Conservation (phyloP, 768 basidiomycete genomes). For the Lyophyllum decastes region DNA sequence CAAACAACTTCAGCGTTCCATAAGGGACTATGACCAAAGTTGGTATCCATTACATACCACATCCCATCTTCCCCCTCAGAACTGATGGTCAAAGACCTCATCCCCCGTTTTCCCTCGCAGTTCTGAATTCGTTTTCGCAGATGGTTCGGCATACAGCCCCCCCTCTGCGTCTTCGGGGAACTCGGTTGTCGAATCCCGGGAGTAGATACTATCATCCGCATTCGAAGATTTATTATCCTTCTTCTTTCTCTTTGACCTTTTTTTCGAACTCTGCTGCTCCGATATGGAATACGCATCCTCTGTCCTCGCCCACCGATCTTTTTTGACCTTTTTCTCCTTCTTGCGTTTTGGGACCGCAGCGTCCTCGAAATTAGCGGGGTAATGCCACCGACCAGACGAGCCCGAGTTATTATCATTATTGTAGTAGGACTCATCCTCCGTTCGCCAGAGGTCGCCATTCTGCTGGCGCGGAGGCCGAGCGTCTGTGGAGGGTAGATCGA, state of each 20-base stretch:
- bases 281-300: slow-evolving; percentile 77
- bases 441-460: slow-evolving; percentile 68
- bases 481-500: slow-evolving; percentile 38
- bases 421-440: slow-evolving; percentile 79
- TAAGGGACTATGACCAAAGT: slow-evolving; percentile 1
- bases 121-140: slow-evolving; percentile 20
- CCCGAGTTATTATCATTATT: slow-evolving; percentile 38
- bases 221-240: slow-evolving; percentile 52
- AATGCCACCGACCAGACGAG: slow-evolving; percentile 73
- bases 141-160: slow-evolving; percentile 55
- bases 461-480: slow-evolving; percentile 33
- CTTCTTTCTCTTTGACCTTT: slow-evolving; percentile 73
- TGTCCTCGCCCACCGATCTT: slow-evolving; percentile 85
- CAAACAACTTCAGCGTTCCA: neutral
- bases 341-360: slow-evolving; percentile 44
- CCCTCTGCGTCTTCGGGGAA: slow-evolving; percentile 77
- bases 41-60: slow-evolving; percentile 8
- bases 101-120: slow-evolving; percentile 35
- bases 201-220: slow-evolving; percentile 35
- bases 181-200: slow-evolving; percentile 43
- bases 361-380: slow-evolving; percentile 84
- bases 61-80: slow-evolving; percentile 34
- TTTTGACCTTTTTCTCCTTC: slow-evolving; percentile 79
- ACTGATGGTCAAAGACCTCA: slow-evolving; percentile 67
- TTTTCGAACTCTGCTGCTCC: slow-evolving; percentile 42